Base-by-base conservation (phyloP, 352 stramenopile species). In the Elongisporangium prolatum region DNA sequence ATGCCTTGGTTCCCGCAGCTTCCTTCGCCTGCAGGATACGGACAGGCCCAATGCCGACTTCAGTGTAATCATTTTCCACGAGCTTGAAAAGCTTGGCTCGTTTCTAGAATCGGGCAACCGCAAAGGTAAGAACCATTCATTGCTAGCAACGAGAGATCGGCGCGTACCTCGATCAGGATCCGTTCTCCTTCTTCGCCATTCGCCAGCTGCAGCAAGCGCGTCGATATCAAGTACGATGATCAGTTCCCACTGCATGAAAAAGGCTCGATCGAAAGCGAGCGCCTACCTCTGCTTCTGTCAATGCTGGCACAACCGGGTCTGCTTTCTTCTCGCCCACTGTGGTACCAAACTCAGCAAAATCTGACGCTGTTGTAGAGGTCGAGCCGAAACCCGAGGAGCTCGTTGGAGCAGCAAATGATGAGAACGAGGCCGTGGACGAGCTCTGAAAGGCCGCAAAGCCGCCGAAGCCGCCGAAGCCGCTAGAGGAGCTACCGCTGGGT, bases 71-170 rank as follows among this genome's bases (percentile, higher is more conserved):
- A 18, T 84, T 78, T 17, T 82, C 77, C 17, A 87, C 75, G 54
- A 93, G 68, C 56, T 91, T 91, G 58, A 86, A 93, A 22, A 93
- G 68, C 69, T 93, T 93, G 44, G 75, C 68, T 14, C 84, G 84
- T 86, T 88, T 86, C 79, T 91, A 21, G 44, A 60, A 6, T 20
- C 16, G 55, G 18, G n/a, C 20, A 56, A 54, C 20, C 16, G n/a
- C 47, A 65, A 48, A 17, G 21, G 3, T 50, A 53, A 14, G 57
- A 55, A 58, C 21, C 49, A 24, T 50, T 4, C 16, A 24, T 18
- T 18, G 3, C 21, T 17, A 57, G 7, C 14, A 48, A 21, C 13
- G 38, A 6, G 2, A 54, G 9, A 57, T 21, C 25, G 13, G 18
- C n/a, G 17, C 64, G 16, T 65, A 91, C 80, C 79, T 91, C 80